Conservation (phyloP, 306 rosid genomes). For the Dalbergia cochinchinensis region DNA sequence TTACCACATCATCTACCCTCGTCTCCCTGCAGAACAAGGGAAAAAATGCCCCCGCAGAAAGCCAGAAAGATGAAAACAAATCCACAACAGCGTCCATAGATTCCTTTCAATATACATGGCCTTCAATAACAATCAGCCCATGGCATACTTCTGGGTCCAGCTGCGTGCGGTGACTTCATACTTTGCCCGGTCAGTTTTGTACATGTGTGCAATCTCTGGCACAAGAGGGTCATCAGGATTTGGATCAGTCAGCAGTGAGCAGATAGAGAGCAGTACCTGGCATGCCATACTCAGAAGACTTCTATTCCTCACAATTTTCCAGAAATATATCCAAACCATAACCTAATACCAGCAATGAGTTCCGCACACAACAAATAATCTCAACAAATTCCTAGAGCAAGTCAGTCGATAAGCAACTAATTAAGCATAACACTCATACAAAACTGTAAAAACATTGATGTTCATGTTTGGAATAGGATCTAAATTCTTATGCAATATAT, state of each 20-base stretch:
- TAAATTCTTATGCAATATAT: not conserved
- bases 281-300: constrained; percentile 3
- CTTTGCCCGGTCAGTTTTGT: constrained; percentile 60
- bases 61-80: too few relatives aligned
- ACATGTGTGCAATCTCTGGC: constrained; percentile 65
- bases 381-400: not conserved
- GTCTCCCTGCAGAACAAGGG: too few relatives aligned
- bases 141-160: constrained; percentile 68
- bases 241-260: constrained; percentile 68
- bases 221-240: constrained; percentile 67
- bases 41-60: too few relatives aligned
- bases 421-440: not conserved
- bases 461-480: not conserved
- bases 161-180: constrained; percentile 62
- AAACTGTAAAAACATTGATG: not conserved
- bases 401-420: not conserved
- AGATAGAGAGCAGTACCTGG: constrained; percentile 63
- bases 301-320: not conserved
- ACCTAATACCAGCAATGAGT: not conserved
- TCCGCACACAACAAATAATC: not conserved
- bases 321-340: not conserved
- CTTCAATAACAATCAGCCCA: constrained; percentile 31
- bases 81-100: not conserved
- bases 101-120: not conserved
- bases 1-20: too few relatives aligned